Evolutionary conservation across 1,139 yeast species (phyloP), one percentile per base, ranked within the genome.

Genomic region (Candida frijolesensis): DNA sequence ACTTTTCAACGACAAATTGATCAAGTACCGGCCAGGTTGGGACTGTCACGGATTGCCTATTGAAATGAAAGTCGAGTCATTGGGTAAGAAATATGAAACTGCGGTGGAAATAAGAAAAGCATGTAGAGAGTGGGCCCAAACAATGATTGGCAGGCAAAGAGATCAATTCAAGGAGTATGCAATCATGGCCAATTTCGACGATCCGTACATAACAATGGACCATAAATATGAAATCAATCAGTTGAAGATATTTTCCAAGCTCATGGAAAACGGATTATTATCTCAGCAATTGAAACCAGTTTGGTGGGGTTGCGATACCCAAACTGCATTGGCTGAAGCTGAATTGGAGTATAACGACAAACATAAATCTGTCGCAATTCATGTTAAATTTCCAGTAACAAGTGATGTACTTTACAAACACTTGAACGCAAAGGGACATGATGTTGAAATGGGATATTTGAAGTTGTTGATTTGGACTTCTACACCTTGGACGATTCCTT

Each of bases 1-100:
- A 40, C 67, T 87, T 45, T 59, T 66, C 54, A 68, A 74, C 42
- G 87, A 91, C 22, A 79, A 82, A 54, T 75, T 76, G 44, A 82
- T 94, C 5, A 74, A 79, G 50, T 94, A 89, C 62, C 78, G 79
- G 44, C 97, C 98, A 0, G 99, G 99, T 0, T 94, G 99, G 98
- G 99, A 94, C 66, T 94, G 99, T 63, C 99, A 94, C 70, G 99
- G 99, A 0, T 72, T 94, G 33, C 99, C 99, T 1, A 94, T 94
- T 55, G 99, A 94, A 66, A 75, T 89, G 66, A 82, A 82, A 51
- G 72, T 76, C 16, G 65, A 64, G 47, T 44, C 34, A 30, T 27
- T 35, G 33, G 44, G 46, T 15, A 45, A 49, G 9, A 60, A 61
- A 44, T 57, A 57, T 42, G 39, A 51, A 33, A 60, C 57, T 16